Evolutionary conservation across 176 grass and related monocot genomes (phyloP).

Genomic region (Juncus inflexus): DNA sequence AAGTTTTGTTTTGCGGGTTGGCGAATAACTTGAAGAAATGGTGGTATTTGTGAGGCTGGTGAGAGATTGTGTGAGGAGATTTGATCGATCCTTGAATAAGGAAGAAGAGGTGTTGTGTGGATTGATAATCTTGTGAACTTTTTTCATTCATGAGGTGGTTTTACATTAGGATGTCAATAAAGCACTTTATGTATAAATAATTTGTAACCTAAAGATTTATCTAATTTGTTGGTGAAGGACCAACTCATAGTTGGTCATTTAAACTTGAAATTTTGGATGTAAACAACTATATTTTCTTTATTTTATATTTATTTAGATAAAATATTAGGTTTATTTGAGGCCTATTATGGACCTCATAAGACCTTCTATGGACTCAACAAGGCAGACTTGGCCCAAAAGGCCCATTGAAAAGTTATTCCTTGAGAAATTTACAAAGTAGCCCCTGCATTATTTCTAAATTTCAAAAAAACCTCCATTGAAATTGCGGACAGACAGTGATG

Average conservation of each 20-base stretch:
- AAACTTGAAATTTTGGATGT: neutral
- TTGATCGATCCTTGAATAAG: constrained; percentile 2
- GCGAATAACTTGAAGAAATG: neutral
- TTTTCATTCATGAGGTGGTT: constrained; percentile 5
- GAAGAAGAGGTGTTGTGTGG: neutral
- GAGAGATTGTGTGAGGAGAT: constrained; percentile 1
- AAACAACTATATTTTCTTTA: no score
- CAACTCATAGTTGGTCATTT: neutral
- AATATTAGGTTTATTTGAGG: no score
- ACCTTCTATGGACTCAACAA: no score
- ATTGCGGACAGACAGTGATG: no score
- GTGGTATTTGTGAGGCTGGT: neutral
- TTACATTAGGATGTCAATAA: constrained; percentile 16
- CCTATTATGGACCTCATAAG: no score
- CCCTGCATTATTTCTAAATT: no score
- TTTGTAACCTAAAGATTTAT: constrained; percentile 6
- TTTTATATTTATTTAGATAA: no score
- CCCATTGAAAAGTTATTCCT: no score
- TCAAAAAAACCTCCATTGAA: no score
- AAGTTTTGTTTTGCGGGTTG: neutral
- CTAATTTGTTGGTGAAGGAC: neutral
- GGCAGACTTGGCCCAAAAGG: no score
- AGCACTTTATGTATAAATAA: constrained; percentile 12
- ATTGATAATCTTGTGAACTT: constrained; percentile 11
- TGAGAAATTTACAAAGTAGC: no score